These are phyloP conservation scores for Biancaea sappan DNA, from an alignment of 306 rosid species.

Conservation along the genomic window DNA sequence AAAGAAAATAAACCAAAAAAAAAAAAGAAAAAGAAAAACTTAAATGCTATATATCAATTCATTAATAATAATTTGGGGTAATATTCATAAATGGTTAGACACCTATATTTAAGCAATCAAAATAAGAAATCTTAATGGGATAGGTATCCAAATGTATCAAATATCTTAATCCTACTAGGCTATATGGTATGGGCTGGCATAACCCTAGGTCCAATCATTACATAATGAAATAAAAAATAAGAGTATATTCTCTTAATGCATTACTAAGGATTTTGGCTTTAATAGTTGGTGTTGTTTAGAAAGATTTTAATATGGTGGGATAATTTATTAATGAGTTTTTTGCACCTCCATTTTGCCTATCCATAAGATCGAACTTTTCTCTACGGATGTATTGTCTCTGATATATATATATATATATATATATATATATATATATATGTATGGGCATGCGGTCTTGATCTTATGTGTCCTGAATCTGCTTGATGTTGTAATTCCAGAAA, in stretches of 20 bases:
- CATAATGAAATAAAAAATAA: background rate
- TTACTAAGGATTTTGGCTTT: background rate
- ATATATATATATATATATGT: background rate
- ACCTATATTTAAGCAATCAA: background rate
- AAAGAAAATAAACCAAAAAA: no score
- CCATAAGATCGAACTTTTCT: conserved; percentile 27
- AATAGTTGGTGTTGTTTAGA: background rate
- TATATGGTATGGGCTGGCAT: background rate
- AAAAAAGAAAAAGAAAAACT: no score
- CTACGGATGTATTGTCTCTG: conserved; percentile 20
- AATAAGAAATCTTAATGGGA: background rate
- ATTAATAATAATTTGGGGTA: no score
- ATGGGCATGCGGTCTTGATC: conserved; percentile 21
- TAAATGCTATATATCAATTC: no score
- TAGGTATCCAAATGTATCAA: background rate
- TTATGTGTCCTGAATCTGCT: conserved; percentile 30
- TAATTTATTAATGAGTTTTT: background rate
- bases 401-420: background rate
- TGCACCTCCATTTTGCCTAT: background rate
- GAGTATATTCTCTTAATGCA: background rate
- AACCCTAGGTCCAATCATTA: background rate
- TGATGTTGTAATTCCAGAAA: conserved; percentile 63
- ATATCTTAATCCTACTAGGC: background rate
- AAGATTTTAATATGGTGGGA: background rate
- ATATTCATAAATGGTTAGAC: background rate